Evolutionary conservation across 192 early-diverging fungal species (phyloP).

Genomic region (Obelidium mucronatum): DNA sequence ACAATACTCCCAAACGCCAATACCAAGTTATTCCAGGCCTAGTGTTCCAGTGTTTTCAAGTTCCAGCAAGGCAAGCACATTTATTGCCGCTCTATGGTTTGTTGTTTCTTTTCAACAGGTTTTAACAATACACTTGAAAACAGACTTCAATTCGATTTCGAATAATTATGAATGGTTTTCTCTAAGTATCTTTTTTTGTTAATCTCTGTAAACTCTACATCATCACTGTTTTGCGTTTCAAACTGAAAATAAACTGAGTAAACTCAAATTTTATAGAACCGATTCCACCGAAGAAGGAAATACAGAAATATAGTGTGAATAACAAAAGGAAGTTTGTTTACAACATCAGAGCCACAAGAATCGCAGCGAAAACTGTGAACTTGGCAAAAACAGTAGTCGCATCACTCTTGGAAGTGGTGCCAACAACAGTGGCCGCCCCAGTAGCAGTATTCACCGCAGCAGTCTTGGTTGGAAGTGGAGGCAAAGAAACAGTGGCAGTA

Average conservation of each 20-base stretch:
- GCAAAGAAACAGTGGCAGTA: background rate
- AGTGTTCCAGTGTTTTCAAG: slow-evolving; percentile 5
- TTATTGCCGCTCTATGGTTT: no score
- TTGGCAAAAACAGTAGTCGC: background rate
- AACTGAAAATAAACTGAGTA: no score
- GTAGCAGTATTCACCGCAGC: slow-evolving; percentile 6
- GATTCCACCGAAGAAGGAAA: no score
- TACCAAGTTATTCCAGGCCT: background rate
- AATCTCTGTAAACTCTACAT: background rate
- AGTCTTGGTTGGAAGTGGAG: background rate
- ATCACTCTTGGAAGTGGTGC: slow-evolving; percentile 6
- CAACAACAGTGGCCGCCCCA: background rate
- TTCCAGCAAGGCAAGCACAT: slow-evolving; percentile 1
- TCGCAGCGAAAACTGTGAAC: background rate
- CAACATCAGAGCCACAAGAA: background rate
- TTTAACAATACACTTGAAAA: background rate
- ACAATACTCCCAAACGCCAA: background rate
- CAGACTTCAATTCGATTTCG: background rate
- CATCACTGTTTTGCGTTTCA: no score
- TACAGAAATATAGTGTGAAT: no score
- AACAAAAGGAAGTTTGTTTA: no score
- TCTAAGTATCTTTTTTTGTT: background rate
- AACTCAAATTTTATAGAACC: no score
- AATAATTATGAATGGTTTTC: no score
- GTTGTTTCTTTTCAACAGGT: background rate